These are phyloP conservation scores for Fraxinus cuspidata DNA, from an alignment of 257 asterid genomes.

Conservation along the genomic window DNA sequence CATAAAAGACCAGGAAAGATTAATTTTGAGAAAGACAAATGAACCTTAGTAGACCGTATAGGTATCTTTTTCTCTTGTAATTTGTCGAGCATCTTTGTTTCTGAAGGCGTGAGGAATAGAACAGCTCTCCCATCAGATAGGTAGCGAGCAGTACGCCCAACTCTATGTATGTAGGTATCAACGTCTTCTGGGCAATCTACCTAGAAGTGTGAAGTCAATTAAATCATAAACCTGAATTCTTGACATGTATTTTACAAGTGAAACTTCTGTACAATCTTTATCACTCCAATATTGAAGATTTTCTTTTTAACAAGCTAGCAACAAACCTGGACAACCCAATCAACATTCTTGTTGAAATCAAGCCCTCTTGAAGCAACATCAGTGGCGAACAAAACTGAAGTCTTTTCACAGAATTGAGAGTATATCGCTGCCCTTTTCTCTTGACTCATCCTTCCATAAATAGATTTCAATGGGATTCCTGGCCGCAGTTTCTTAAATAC, in stretches of 20 bases:
- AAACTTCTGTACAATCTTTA: neutral
- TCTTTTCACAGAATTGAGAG: constrained; percentile 70
- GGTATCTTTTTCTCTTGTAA: constrained; percentile 86
- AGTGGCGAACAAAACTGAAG: constrained; percentile 73
- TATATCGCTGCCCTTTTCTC: constrained; percentile 80
- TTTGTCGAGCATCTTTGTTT: constrained; percentile 74
- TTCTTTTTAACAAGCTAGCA: constrained; percentile 10
- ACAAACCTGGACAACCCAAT: constrained; percentile 98
- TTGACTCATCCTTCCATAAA: constrained; percentile 92
- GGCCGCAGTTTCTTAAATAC: constrained; percentile 96
- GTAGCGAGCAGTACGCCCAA: constrained; percentile 98
- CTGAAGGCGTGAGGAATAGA: constrained; percentile 81
- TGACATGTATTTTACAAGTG: neutral
- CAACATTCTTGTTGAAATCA: constrained; percentile 85
- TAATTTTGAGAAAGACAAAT: constrained; percentile 11
- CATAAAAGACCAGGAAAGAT: neutral
- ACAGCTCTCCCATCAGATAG: constrained; percentile 82
- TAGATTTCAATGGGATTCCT: constrained; percentile 81
- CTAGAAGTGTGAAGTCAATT: constrained; percentile 40
- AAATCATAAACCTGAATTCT: neutral
- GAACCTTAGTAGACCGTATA: constrained; percentile 62
- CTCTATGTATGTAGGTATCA: constrained; percentile 92
- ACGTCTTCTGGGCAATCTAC: constrained; percentile 96
- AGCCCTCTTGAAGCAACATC: constrained; percentile 98
- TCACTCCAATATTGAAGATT: neutral